Conservation (phyloP, 139 green algal genomes). For the Spirogloea muscicola region DNA sequence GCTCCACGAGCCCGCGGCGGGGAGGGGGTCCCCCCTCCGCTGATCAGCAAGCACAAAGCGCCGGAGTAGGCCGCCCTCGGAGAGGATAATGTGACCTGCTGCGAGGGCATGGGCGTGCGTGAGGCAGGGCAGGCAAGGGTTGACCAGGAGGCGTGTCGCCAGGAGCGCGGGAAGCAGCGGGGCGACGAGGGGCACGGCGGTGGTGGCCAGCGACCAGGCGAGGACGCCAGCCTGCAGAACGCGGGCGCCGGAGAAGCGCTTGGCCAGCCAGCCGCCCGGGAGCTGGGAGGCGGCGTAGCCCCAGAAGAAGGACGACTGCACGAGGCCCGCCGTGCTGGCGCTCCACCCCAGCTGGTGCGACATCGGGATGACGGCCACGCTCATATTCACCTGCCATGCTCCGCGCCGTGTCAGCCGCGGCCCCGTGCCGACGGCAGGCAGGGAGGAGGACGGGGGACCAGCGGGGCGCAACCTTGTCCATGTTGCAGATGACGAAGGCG, state of each 20-base stretch:
- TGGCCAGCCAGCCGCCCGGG: constrained; percentile 79
- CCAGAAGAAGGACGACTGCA: constrained; percentile 98
- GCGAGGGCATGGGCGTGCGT: too few species aligned
- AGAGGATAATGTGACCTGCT: too few species aligned
- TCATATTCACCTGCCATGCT: constrained; percentile 90
- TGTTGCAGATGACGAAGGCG: constrained; percentile 95
- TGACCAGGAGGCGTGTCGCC: constrained; percentile 59
- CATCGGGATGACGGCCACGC: constrained; percentile 96
- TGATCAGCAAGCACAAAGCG: too few species aligned
- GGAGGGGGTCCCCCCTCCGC: too few species aligned
- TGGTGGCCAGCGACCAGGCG: constrained; percentile 77
- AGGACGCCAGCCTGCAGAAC: constrained; percentile 68
- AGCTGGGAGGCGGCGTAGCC: constrained; percentile 88
- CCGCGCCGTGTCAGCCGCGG: too few species aligned
- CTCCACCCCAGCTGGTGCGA: constrained; percentile 86
- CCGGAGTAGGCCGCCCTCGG: too few species aligned
- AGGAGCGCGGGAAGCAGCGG: constrained; percentile 67
- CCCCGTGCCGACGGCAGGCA: too few species aligned
- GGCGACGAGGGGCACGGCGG: constrained; percentile 68
- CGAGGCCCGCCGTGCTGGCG: constrained; percentile 70
- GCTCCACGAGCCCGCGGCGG: too few species aligned
- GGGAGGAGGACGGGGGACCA: too few species aligned
- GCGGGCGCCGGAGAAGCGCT: constrained; percentile 60
- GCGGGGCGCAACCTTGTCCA: constrained; percentile 81
- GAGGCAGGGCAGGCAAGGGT: too few species aligned